Evolutionary conservation across 2,329 filamentous ascomycete species (phyloP).

Genomic region (Stemphylium lycopersici): DNA sequence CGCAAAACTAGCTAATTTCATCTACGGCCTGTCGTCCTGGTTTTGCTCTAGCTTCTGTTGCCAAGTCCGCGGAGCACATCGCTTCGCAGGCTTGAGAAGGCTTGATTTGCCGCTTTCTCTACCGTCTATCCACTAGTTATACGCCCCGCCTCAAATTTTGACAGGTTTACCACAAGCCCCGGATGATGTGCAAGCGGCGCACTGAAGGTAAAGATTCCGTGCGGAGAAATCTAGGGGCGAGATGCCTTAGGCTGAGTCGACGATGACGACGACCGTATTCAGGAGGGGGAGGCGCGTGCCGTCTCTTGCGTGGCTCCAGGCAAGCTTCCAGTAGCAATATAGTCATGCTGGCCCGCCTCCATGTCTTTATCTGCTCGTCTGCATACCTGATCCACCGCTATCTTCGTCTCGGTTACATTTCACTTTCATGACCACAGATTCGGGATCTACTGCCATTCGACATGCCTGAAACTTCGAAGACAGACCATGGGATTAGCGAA

Average conservation of each 20-base stretch:
- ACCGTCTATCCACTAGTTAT: background rate
- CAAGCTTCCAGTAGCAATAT: no score
- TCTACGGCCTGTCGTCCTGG: no score
- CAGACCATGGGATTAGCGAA: constrained; percentile 25
- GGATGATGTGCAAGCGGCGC: background rate
- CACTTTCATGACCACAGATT: no score
- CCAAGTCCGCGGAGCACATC: background rate
- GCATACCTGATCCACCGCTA: background rate
- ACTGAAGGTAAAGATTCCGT: background rate
- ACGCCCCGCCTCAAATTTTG: background rate
- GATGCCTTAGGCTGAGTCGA: constrained; percentile 7
- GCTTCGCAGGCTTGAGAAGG: constrained; percentile 3
- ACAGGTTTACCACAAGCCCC: background rate
- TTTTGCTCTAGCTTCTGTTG: no score
- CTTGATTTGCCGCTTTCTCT: background rate
- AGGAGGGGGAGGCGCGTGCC: background rate
- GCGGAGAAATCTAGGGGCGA: constrained; percentile 9
- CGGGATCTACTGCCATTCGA: background rate
- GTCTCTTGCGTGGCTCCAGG: background rate
- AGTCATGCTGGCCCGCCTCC: no score
- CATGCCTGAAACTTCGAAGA: constrained; percentile 22
- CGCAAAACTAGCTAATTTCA: no score
- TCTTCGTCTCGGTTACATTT: background rate
- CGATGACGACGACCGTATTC: constrained; percentile 11
- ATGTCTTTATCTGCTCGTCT: background rate